A percentile compares a stretch with the other conserved stretches of the same genome.
phyloP scores from a whole-genome alignment of 345 rosid genomes.

The Citrus cavaleriei region DNA sequence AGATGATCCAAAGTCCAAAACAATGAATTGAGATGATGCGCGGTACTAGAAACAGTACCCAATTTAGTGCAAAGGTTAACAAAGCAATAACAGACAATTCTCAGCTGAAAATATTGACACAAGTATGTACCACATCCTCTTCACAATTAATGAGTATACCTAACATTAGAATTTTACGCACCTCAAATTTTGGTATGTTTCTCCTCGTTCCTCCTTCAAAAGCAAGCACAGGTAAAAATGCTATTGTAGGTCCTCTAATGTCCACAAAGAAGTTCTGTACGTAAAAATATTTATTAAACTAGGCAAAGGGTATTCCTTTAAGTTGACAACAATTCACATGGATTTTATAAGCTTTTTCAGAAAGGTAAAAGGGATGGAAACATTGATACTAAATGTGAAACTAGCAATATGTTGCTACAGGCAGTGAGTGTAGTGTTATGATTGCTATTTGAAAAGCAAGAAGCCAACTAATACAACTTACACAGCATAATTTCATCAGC shows the following conservation, averaged over 20 bases:
- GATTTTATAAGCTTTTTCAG: background rate
- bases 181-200: constrained; percentile 80
- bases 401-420: background rate
- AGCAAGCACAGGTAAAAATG: constrained; percentile 75
- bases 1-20: background rate
- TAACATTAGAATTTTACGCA: background rate
- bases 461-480: background rate
- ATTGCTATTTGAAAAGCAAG: background rate
- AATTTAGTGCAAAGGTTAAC: background rate
- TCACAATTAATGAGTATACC: background rate
- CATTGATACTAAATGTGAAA: background rate
- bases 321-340: background rate
- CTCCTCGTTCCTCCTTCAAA: constrained; percentile 86
- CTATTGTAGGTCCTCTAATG: constrained; percentile 71
- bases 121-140: background rate
- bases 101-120: background rate
- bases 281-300: background rate
- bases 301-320: background rate
- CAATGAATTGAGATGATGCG: background rate
- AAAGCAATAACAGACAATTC: background rate
- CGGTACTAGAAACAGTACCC: background rate
- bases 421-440: background rate
- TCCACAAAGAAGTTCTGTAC: constrained; percentile 68
- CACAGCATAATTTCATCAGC: background rate
- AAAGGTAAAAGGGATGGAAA: background rate